These are phyloP conservation scores for Kurtzmaniella quercitrusa DNA, from an alignment of 1,139 yeast species.

Conservation along the genomic window DNA sequence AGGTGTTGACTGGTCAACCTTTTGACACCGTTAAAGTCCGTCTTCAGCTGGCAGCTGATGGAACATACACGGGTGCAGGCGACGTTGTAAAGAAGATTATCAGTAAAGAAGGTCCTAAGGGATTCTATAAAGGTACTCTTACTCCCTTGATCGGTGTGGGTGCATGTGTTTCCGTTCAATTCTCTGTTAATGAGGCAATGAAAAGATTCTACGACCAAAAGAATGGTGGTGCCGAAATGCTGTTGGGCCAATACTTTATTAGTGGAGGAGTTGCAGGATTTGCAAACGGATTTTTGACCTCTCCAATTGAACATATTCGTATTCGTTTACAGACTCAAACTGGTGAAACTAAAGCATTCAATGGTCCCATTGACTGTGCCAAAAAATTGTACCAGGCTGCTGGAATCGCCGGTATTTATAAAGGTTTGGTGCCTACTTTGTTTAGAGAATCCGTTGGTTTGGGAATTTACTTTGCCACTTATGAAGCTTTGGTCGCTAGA, in stretches of 20 bases:
- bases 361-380: slow-evolving; percentile 81
- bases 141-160: slow-evolving; percentile 90
- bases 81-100: slow-evolving; percentile 72
- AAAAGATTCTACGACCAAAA: slow-evolving; percentile 60
- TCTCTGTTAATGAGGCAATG: slow-evolving; percentile 90
- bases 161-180: slow-evolving; percentile 80
- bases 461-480: slow-evolving; percentile 85
- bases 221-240: slow-evolving; percentile 37
- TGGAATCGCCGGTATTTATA: slow-evolving; percentile 62
- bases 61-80: slow-evolving; percentile 67
- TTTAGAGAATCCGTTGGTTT: slow-evolving; percentile 82
- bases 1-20: slow-evolving; percentile 94
- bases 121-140: slow-evolving; percentile 86
- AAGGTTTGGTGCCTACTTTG: slow-evolving; percentile 78
- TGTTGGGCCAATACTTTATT: slow-evolving; percentile 59
- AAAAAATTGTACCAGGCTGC: slow-evolving; percentile 49
- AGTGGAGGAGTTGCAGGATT: slow-evolving; percentile 89
- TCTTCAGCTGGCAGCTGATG: slow-evolving; percentile 78
- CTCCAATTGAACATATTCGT: slow-evolving; percentile 92
- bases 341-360: slow-evolving; percentile 40
- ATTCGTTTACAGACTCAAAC: slow-evolving; percentile 86
- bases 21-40: slow-evolving; percentile 93
- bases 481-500: slow-evolving; percentile 74
- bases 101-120: slow-evolving; percentile 70
- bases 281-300: slow-evolving; percentile 81